Base-by-base conservation (phyloP, 805 yeast genomes). In the Pichia heedii region DNA sequence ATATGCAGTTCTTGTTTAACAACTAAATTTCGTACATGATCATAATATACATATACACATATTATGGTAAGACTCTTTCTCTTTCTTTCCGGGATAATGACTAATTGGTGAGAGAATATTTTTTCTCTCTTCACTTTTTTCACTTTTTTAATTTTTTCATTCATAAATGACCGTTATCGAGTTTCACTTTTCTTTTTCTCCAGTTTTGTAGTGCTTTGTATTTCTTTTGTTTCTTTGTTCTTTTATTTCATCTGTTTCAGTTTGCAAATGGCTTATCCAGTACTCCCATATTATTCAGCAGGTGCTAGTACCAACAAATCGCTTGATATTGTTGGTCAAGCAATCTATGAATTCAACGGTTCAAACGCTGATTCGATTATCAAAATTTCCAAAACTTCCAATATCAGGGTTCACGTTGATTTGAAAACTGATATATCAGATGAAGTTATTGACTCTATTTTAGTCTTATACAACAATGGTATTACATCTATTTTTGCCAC, bases 1-100 rank as follows among this genome's bases (percentile, higher is more conserved):
- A 93, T 61, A 73, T 93, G 67, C 97, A 93, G 63, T 93, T 93
- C 63, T 73, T 93, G 67, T 93, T 93, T 64, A 84, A 79, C 70
- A 88, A 86, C 55, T 90, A 66, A 50, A 13, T 20, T 9, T 2
- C 18, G 20, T 20, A 34, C 26, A 21, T 26, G 13, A 24, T 10
- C 13, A 4, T 13, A 12, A 29, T 27, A n/a, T 27, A 7, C 15
- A 29, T 29, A 29, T n/a, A 29, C 32, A 29, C 13, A 7, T 10
- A 13, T 29, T 2, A 12, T n/a, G n/a, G n/a, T n/a, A n/a, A n/a
- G n/a, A n/a, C n/a, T n/a, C n/a, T n/a, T n/a, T n/a, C n/a, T n/a
- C n/a, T n/a, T n/a, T n/a, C n/a, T n/a, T n/a, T n/a, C n/a, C n/a
- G n/a, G n/a, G n/a, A n/a, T n/a, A n/a, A n/a, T n/a, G n/a, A n/a